These are phyloP conservation scores for Effrenium voratum DNA, from an alignment of 73 alveolate genomes.

Conservation along the genomic window DNA sequence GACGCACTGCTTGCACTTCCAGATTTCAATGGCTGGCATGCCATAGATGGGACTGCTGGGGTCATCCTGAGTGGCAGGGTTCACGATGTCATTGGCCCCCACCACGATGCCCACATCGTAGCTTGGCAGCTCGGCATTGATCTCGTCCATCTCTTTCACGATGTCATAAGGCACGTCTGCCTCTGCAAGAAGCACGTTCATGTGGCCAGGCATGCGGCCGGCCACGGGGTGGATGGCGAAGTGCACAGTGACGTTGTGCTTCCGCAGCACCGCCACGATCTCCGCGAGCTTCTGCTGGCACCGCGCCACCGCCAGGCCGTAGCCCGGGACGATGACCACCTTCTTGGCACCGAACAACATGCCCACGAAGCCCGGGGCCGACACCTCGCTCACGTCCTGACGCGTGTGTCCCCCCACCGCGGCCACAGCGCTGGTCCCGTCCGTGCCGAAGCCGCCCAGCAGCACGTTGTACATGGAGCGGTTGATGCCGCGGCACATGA, in stretches of 20 bases:
- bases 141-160: conserved; percentile 97
- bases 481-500: conserved; percentile 97
- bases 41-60: conserved; percentile 96
- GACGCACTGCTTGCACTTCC: conserved; percentile 96
- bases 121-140: conserved; percentile 96
- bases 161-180: conserved; percentile 97
- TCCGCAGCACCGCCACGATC: conserved; percentile 90
- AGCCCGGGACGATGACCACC: conserved; percentile 95
- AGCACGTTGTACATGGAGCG: conserved; percentile 94
- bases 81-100: conserved; percentile 97
- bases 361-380: conserved; percentile 80
- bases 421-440: conserved; percentile 3
- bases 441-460: conserved; percentile 91
- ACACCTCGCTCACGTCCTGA: conserved; percentile 36
- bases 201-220: conserved; percentile 97
- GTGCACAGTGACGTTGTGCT: conserved; percentile 94
- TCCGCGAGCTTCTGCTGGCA: conserved; percentile 95
- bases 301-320: conserved; percentile 97
- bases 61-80: conserved; percentile 96
- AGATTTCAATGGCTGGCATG: conserved; percentile 97
- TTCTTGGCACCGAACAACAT: conserved; percentile 82
- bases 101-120: conserved; percentile 95
- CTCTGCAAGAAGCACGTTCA: conserved; percentile 97
- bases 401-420: background rate
- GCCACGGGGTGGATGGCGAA: conserved; percentile 97